Evolutionary conservation across 352 stramenopile species (phyloP).

Genomic region (Phytophthora citrophthora): DNA sequence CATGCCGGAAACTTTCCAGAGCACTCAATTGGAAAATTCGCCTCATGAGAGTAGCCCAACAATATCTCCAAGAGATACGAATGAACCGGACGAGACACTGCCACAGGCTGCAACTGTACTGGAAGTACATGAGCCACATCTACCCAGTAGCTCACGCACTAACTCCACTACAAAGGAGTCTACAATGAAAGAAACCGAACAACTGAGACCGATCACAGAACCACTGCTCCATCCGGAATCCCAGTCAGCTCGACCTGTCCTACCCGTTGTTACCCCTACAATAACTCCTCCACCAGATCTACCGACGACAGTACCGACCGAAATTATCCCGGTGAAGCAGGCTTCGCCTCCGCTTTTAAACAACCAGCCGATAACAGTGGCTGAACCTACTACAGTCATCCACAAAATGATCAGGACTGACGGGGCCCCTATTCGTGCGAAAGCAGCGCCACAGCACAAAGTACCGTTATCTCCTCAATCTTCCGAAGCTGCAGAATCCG

Average conservation of each 20-base stretch:
- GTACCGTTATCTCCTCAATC: slow-evolving; percentile 1
- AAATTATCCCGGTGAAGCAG: not conserved
- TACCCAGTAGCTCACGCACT: not conserved
- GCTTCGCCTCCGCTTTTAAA: not conserved
- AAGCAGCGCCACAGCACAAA: not conserved
- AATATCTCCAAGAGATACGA: not conserved
- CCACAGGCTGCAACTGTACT: not conserved
- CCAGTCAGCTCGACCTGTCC: not conserved
- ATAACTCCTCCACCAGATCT: not conserved
- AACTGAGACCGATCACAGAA: not conserved
- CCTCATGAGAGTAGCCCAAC: not conserved
- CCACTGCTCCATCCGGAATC: not conserved
- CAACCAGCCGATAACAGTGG: not conserved
- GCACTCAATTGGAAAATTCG: not conserved
- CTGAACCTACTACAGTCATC: not conserved
- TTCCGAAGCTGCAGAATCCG: not conserved
- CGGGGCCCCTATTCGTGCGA: slow-evolving; percentile 2
- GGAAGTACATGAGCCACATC: not conserved
- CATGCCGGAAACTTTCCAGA: not conserved
- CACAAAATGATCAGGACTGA: slow-evolving; percentile 3
- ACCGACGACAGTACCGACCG: not conserved
- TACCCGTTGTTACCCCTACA: not conserved
- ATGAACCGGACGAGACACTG: not conserved
- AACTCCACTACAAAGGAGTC: not conserved
- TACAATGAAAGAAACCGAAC: not conserved